Evolutionary conservation across 2,329 filamentous ascomycete genomes (phyloP).

Genomic region (Dothiorella sarmentorum): DNA sequence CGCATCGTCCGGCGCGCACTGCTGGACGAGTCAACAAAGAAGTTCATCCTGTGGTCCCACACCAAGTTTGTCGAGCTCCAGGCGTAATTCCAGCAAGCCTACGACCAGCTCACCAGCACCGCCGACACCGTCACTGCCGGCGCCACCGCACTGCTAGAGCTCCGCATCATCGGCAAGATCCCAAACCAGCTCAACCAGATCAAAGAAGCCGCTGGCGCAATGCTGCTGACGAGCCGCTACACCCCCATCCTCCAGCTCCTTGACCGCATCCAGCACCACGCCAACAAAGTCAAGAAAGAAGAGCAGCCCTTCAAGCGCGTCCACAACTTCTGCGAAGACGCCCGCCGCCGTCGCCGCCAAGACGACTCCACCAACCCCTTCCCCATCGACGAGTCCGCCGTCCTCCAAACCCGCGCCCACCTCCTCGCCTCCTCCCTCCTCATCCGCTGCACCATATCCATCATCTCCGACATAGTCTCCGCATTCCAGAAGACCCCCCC

Average conservation of each 20-base stretch:
- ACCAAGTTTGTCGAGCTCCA: conserved; percentile 30
- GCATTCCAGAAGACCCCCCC: too few relatives aligned
- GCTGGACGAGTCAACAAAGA: conserved; percentile 62
- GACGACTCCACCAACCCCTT: conserved; percentile 31
- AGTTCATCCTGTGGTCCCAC: conserved; percentile 57
- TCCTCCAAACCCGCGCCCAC: conserved; percentile 29
- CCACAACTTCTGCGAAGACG: conserved; percentile 43
- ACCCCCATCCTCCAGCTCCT: conserved; percentile 19
- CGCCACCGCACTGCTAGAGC: not conserved
- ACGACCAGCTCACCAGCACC: conserved; percentile 19
- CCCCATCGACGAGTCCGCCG: conserved; percentile 23
- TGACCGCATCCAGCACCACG: conserved; percentile 25
- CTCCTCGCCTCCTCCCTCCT: conserved; percentile 46
- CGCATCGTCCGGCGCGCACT: conserved; percentile 58
- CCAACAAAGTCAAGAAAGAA: conserved; percentile 36
- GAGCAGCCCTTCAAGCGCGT: conserved; percentile 53
- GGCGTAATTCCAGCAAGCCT: not conserved
- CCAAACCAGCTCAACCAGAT: not conserved
- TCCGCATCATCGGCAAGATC: not conserved
- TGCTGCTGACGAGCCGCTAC: conserved; percentile 18
- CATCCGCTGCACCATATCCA: conserved; percentile 48
- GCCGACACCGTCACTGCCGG: conserved; percentile 8
- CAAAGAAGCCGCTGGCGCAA: not conserved
- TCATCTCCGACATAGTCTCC: conserved; percentile 45
- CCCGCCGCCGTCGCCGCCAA: too few relatives aligned